A percentile compares a stretch with the other conserved stretches of the same genome.
Evolutionary conservation across 345 rosid species (phyloP).

Genomic region (Citrus sp.): DNA sequence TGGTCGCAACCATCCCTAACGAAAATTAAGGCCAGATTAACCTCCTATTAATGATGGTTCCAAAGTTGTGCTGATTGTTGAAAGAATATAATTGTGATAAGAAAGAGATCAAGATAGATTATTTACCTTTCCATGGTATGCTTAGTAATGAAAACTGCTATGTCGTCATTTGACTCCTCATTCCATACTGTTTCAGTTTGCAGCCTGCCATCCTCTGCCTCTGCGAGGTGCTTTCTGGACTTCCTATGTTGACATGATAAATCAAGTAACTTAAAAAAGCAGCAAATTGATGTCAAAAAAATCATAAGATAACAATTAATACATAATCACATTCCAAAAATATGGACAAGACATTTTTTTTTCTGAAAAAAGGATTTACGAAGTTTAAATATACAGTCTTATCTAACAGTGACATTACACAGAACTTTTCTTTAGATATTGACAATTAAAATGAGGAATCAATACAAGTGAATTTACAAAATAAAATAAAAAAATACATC

Average conservation of each 20-base stretch:
- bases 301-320: neutral
- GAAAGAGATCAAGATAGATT: neutral
- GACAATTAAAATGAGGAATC: neutral
- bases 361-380: too few relatives aligned
- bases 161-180: slow-evolving; percentile 13
- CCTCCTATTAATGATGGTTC: neutral
- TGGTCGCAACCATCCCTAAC: slow-evolving; percentile 33
- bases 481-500: neutral
- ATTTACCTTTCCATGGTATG: slow-evolving; percentile 36
- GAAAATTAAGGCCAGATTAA: neutral
- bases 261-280: neutral
- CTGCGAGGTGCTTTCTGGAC: slow-evolving; percentile 20
- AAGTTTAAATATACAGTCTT: neutral
- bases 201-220: slow-evolving; percentile 20
- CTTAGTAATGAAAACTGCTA: slow-evolving; percentile 12
- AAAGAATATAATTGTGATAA: neutral
- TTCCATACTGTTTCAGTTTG: slow-evolving; percentile 13
- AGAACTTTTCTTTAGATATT: neutral
- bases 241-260: slow-evolving; percentile 24
- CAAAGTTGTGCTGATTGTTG: neutral
- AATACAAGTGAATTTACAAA: neutral
- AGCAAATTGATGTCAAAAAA: neutral
- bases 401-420: neutral
- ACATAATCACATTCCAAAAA: neutral
- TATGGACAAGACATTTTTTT: neutral